Evolutionary conservation across 1,284 basidiomycete species (phyloP), one percentile per base, ranked within the genome.

Genomic region (Sporisorium graminicola): DNA sequence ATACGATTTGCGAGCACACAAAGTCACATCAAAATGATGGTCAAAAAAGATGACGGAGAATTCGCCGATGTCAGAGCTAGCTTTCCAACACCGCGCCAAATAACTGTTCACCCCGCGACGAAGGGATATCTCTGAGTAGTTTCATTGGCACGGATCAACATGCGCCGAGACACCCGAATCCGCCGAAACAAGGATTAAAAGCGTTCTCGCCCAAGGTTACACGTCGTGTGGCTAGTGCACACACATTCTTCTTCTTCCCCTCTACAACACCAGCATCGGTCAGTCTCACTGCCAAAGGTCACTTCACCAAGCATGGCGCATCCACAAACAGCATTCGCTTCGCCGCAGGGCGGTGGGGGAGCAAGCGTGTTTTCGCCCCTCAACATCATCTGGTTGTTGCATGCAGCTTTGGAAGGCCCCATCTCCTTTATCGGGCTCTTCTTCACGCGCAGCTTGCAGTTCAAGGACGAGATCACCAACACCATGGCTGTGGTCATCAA

Each of bases 371-470:
- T 60, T 18, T 71, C 74, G 18, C 61, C 58, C 29, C 62, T 71
- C 47, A 77, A 77, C 74, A 65, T 77, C 43, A 46, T 93, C 3
- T 93, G 93, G 85, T 87, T 94, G 43, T 86, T 93, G 35, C 93
- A 94, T 82, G 89, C 93, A 72, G 91, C 90, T 12, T 87, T 93
- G 53, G 93, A 94, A 83, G 88, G 90, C 5, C 92, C 92, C 0
- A 82, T 94, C 26, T 91, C 91, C 2, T 86, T 93, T 40, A 91
- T 93, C 82, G 92, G 91, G 3, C 86, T 93, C 40, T 90, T 90
- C 87, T 88, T 90, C 2, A 91, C 92, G 1, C 78, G 86, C 13
- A 87, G 84, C 7, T 86, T 94, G 13, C 92, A 91, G 0, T 93
- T 94, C 44, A 67, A 71, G 84, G 82, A 93, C 56, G 90, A 93